Percentiles rank a stretch among this genome's conserved stretches.
Conservation (phyloP, 176 grass and related monocot species). For the Puya raimondii region DNA sequence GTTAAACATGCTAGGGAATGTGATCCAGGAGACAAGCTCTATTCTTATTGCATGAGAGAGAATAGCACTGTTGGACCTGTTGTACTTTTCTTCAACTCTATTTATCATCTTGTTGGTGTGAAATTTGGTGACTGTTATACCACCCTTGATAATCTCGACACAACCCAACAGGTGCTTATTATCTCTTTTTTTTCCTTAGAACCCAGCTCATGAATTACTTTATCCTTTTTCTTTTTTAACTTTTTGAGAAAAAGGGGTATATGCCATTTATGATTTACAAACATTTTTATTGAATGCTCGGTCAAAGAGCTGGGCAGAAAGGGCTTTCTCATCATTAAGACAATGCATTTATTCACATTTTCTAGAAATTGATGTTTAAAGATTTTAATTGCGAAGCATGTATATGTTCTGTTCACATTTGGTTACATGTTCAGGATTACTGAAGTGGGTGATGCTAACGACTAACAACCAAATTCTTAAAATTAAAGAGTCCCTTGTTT, state of each 20-base stretch:
- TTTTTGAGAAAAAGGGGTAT: not conserved
- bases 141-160: conserved; percentile 19
- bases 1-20: conserved; percentile 41
- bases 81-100: conserved; percentile 37
- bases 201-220: too few species aligned
- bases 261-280: too few species aligned
- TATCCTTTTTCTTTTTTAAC: too few species aligned
- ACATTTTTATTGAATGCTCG: too few species aligned
- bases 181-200: conserved; percentile 1
- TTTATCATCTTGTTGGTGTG: conserved; percentile 42
- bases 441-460: not conserved
- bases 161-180: conserved; percentile 30
- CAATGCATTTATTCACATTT: too few species aligned
- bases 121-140: conserved; percentile 40
- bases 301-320: too few species aligned
- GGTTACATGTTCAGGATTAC: not conserved
- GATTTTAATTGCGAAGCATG: too few species aligned
- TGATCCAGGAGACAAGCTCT: conserved; percentile 14
- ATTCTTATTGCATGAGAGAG: conserved; percentile 11
- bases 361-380: too few species aligned
- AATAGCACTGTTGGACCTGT: not conserved
- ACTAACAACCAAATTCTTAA: not conserved
- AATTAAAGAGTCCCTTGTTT: too few species aligned
- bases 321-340: too few species aligned
- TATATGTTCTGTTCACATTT: too few species aligned